These are phyloP conservation scores for Euphorbia celastroides DNA, from an alignment of 441 rosid species.

Conservation along the genomic window DNA sequence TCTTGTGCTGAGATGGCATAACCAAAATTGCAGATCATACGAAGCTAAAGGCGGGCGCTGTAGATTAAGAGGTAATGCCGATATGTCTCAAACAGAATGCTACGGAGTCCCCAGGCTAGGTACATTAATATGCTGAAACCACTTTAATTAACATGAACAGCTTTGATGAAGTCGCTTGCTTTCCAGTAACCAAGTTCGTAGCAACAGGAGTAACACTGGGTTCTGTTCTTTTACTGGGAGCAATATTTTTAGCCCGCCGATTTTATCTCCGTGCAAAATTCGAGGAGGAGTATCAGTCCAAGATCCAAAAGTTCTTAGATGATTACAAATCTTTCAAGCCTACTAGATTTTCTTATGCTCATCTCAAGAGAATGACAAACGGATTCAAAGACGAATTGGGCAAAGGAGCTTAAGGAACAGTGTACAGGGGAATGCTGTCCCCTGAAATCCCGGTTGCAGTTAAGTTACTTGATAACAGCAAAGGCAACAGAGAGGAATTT, in stretches of 20 bases:
- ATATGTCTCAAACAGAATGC: background rate
- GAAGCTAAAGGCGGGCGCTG: conserved; percentile 18
- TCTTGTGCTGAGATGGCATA: conserved; percentile 9
- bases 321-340: background rate
- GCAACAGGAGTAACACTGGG: too few species aligned
- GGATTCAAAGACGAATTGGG: background rate
- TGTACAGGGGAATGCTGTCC: background rate
- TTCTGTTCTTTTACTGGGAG: background rate
- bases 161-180: background rate
- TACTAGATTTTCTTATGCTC: conserved; percentile 7
- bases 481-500: background rate
- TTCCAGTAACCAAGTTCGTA: background rate
- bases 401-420: background rate
- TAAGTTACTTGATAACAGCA: background rate
- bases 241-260: too few species aligned
- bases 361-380: conserved; percentile 15
- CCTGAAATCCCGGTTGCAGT: background rate
- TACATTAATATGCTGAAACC: too few species aligned
- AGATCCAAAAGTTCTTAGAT: conserved; percentile 7
- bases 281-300: conserved; percentile 12
- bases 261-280: background rate
- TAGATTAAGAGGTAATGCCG: conserved; percentile 1
- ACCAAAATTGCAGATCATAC: conserved; percentile 17
- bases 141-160: too few species aligned
- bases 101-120: too few species aligned